Base-by-base conservation (phyloP, 2,329 filamentous ascomycete genomes). In the Colletotrichum incanum region DNA sequence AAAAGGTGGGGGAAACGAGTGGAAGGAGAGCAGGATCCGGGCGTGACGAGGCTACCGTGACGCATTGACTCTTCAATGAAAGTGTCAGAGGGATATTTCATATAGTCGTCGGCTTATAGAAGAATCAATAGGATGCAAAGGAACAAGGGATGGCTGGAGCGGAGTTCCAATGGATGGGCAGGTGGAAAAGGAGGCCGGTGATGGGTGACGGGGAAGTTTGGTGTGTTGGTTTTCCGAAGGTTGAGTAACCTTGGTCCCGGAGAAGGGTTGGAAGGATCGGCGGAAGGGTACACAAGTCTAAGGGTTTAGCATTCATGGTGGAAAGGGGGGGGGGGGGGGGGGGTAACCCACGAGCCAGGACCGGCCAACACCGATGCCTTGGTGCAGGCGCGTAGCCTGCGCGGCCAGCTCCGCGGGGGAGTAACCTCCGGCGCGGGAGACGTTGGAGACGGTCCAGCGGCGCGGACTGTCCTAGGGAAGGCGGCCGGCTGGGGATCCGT, bases 391-490 rank as follows among this genome's bases (percentile, higher is more conserved):
- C 5, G 41, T 56, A 11, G 69, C 69, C 12, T 63, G 50, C 0
- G 65, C 65, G 23, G 49, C 50, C 26, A 72, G n/a, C 58, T 72
- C 69, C 11, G 28, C 58, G 3, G 52, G 23, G 26, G 69, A 72
- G 69, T 3, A 68, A 12, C 69, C 69, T 0, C 69, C 69, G 1
- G 69, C 39, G 28, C 65, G 69, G 5, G 64, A 67, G n/a, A 64
- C 59, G 50, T 71, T 58, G 69, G 69, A 68, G 52, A 67, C 52
- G n/a, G 69, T 67, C 45, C 65, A 55, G 14, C 69, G 69, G 34
- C 69, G 69, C 34, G 65, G 56, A 43, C 69, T 23, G 3, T 63
- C 69, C 69, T 72, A 72, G 37, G 69, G 69, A 31, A 39, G 16
- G 28, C 65, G 59, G 18, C 23, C 50, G 64, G 16, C 16, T 2